A percentile compares a stretch with the other conserved stretches of the same genome.
These are phyloP conservation scores for Colletotrichum plurivorum DNA, from an alignment of 2,329 filamentous ascomycete species.

Conservation along the genomic window DNA sequence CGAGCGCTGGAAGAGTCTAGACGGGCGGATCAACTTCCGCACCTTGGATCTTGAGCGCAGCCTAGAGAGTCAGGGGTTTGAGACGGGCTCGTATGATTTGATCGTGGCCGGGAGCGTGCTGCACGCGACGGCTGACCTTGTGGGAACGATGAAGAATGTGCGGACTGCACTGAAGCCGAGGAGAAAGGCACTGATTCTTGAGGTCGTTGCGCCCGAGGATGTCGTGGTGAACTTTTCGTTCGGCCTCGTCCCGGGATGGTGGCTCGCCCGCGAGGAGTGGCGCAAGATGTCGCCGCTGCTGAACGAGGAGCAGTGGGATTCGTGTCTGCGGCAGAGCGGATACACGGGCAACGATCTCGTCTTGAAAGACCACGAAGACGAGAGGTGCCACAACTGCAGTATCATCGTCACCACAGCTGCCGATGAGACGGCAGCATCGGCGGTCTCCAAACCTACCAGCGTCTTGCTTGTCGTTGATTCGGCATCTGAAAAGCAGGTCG, in stretches of 20 bases:
- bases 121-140: conserved; percentile 50
- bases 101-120: conserved; percentile 55
- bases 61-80: conserved; percentile 49
- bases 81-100: conserved; percentile 51
- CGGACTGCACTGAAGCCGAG: conserved; percentile 47
- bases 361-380: neutral
- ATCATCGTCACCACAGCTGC: neutral
- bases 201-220: neutral
- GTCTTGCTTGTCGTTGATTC: neutral
- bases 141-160: conserved; percentile 43
- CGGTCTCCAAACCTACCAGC: neutral
- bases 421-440: neutral
- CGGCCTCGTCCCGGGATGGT: neutral
- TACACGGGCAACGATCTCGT: conserved; percentile 1
- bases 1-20: conserved; percentile 46
- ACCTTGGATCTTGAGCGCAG: conserved; percentile 46
- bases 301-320: neutral
- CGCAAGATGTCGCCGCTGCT: neutral
- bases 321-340: neutral
- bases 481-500: neutral
- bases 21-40: conserved; percentile 42
- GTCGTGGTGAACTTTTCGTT: neutral
- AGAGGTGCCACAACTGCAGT: neutral
- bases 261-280: neutral
- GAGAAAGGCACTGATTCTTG: conserved; percentile 39